Conservation (phyloP, 75 land plant genomes). For the Adiantum capillusveneris region DNA sequence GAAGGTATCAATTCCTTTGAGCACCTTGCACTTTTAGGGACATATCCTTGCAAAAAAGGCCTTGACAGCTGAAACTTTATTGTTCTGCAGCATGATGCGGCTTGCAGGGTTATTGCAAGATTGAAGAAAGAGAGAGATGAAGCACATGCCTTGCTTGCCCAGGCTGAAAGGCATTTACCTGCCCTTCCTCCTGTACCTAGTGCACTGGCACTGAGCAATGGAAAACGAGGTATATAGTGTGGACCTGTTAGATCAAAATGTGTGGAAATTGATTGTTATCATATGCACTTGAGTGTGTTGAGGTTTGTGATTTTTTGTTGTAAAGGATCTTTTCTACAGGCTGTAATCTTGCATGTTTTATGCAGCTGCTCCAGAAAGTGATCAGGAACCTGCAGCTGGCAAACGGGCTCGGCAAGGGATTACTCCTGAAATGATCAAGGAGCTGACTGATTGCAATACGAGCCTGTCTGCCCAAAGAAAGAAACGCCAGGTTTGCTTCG, state of each 20-base stretch:
- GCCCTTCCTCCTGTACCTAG: conserved; percentile 27
- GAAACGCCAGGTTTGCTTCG: conserved; percentile 71
- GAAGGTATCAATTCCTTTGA: too few relatives aligned
- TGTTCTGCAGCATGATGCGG: conserved; percentile 89
- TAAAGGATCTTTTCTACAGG: too few relatives aligned
- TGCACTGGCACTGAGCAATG: conserved; percentile 58
- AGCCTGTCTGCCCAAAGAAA: conserved; percentile 82
- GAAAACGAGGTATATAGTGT: conserved; percentile 92
- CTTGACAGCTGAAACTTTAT: not conserved
- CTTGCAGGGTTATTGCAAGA: conserved; percentile 97
- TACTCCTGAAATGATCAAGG: conserved; percentile 54
- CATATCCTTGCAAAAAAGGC: too few relatives aligned
- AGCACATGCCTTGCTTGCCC: conserved; percentile 62
- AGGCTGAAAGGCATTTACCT: conserved; percentile 76
- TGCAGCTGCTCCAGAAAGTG: conserved; percentile 36
- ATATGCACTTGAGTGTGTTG: too few relatives aligned
- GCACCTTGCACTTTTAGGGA: too few relatives aligned
- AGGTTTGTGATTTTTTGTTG: too few relatives aligned
- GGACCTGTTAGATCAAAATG: too few relatives aligned
- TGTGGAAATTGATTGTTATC: too few relatives aligned
- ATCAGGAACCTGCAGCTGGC: conserved; percentile 52
- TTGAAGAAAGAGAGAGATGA: conserved; percentile 97
- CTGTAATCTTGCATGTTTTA: not conserved
- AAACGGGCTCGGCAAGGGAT: conserved; percentile 77
- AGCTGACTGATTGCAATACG: conserved; percentile 91